Evolutionary conservation across 805 yeast genomes (phyloP), one percentile per base, ranked within the genome.

Genomic region (Cyberlindnera misumaiensis): DNA sequence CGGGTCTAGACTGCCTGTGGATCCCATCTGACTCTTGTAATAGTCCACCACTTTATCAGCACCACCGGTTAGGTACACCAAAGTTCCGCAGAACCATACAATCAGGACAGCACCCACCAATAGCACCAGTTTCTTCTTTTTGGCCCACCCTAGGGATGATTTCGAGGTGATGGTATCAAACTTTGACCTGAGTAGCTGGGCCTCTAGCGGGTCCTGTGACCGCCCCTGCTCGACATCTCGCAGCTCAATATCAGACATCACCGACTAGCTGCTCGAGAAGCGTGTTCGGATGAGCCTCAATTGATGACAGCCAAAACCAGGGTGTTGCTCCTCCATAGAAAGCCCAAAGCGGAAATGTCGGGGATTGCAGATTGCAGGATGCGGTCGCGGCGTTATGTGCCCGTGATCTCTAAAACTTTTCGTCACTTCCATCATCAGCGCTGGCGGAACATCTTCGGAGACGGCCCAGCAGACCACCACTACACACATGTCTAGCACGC

Each of bases 401-500:
- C 29, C 29, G 29, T 5, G 29, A n/a, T n/a, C 10, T 27, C 24
- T 20, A 8, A 20, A 20, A 20, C 24, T 20, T 20, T 20, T 20
- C 24, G 8, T 20, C 24, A 20, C 24, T 6, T 5, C n/a, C 11
- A 6, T 11, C 29, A n/a, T 13, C 29, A 27, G 7, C 29, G 6
- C 29, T n/a, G 6, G 15, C 29, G 18, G 20, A 27, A 29, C 27
- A 14, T 15, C 15, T 13, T 16, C 20, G 12, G 6, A 16, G 17
- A 5, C 16, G n/a, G n/a, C 32, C 20, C 20, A 9, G 12, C 16
- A 14, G n/a, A 30, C 17, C 25, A 28, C 33, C 34, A 28, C 11
- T 5, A 18, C 34, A 30, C 27, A 45, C 40, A 76, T 78, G 86
- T 73, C 83, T 28, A 60, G 83, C 56, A 82, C 90, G 28, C 73